Evolutionary conservation across 495 filamentous ascomycete genomes (phyloP), one percentile per base, ranked within the genome.

Genomic region (Neurospora hispaniola): DNA sequence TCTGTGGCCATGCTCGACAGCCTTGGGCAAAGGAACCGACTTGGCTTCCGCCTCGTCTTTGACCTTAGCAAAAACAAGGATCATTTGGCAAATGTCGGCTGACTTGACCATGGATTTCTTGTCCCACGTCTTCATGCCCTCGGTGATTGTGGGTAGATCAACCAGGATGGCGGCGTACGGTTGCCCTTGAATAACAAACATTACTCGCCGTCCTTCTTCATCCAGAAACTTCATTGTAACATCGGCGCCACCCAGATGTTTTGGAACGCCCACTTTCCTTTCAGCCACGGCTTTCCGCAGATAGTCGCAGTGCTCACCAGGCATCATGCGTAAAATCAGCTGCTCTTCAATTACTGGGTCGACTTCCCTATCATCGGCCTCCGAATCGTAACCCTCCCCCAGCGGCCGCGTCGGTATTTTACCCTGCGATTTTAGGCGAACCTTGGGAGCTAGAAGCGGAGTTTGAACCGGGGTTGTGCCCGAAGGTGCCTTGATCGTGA

Each of bases 121-220:
- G 77, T 98, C 96, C 91, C 96, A 97, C 70, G 91, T 94, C 83
- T 99, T 99, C 90, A 96, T 96, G 10, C 90, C 91, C 81, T 99
- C 96, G 2, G 97, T 89, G 72, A 99, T 91, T 75, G 91, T 95
- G 0, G 96, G 96, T 12, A 99, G 84, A 74, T 98, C 95, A 7
- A 98, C 91, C 70, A 98, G 82, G 7, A 89, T 83, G 27, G 93
- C 94, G 0, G 94, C 93, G 77, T 94, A 99, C 39, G 87, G 82
- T 68, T 88, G 82, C 2, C 90, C 89, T 18, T 89, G 84, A 35
- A 99, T 86, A 14, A 83, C 89, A 2, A 98, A 79, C 68, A 92
- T 82, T 1, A 91, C 90, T 11, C 94, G 88, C 69, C 96, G 89
- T 2, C 90, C 90, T 69, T 94, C 92, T 1, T 85, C 84, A 69